Evolutionary conservation across 192 early-diverging fungal genomes (phyloP), one percentile per base, ranked within the genome.

Genomic region (Gonapodya sp.): DNA sequence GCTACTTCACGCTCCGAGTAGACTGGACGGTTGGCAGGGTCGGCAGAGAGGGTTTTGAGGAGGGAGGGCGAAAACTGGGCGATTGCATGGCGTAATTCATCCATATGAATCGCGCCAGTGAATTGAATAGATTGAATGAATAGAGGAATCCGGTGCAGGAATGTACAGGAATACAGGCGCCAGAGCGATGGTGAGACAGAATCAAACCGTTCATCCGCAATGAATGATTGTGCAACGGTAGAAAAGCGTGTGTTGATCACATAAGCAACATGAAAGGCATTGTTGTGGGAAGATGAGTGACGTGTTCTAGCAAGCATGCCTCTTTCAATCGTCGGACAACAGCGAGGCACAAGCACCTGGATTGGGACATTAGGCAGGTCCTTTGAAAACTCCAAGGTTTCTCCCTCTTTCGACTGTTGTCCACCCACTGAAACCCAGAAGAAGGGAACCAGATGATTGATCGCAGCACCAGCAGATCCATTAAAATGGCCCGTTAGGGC

Each of bases 11-110:
- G 46, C 46, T 64, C 46, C 8, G 46, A 64, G 46, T 64, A 64
- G 46, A 64, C 46, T 64, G 46, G 46, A 64, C 46, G 46, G 46
- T 64, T 64, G 46, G 46, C 46, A 24, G 46, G 46, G 24, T 64
- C 46, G 46, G 46, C 46, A 64, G 46, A 64, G 46, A 64, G 46
- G 46, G 46, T 64, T 64, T 64, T 64, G 8, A 64, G 46, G 46
- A 64, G 46, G 8, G 46, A 16, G 8, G 46, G 46, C 24, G 46
- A 64, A 24, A 64, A 64, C 46, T 64, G 46, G 24, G 46, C 46
- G 8, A 64, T 16, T 64, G 46, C 46, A 8, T 16, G 46, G 8
- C 46, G 46, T 16, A 64, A 64, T 64, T 64, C 46, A 64, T 64
- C 46, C 46, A 64, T 64, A 24, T n/a, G n/a, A n/a, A n/a, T n/a